Conservation (phyloP, 2,329 filamentous ascomycete species). For the Didymella glomerata region DNA sequence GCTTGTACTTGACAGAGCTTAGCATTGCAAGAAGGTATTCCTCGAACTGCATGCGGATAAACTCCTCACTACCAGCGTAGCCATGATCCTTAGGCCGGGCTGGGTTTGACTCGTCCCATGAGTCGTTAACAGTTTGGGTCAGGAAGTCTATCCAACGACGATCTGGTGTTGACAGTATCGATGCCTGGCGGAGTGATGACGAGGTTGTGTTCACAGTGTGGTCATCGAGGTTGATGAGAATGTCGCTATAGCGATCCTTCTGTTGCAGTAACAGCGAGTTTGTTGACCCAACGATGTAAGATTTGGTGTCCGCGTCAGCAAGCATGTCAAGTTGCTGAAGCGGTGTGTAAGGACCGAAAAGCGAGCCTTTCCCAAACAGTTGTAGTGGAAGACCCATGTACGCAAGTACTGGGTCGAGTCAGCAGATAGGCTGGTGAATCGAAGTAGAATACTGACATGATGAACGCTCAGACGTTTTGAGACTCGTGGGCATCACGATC, state of each 20-base stretch:
- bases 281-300: conserved; percentile 95
- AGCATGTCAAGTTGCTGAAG: conserved; percentile 94
- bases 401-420: conserved; percentile 68
- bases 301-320: conserved; percentile 93
- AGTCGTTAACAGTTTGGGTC: conserved; percentile 91
- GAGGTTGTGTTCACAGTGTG: conserved; percentile 85
- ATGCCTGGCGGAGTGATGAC: conserved; percentile 75
- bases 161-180: conserved; percentile 84
- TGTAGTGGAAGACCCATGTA: conserved; percentile 97
- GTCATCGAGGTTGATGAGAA: conserved; percentile 95
- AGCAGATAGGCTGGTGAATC: conserved; percentile 2
- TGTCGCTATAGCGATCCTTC: conserved; percentile 93
- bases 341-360: conserved; percentile 96
- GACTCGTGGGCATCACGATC: conserved; percentile 78
- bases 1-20: conserved; percentile 86
- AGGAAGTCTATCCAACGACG: conserved; percentile 96
- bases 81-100: conserved; percentile 91
- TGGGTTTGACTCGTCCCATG: conserved; percentile 93
- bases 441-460: conserved; percentile 63
- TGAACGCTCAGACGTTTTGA: conserved; percentile 89
- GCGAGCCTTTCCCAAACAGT: conserved; percentile 93
- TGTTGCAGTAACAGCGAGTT: conserved; percentile 94
- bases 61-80: conserved; percentile 95
- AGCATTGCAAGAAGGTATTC: conserved; percentile 92
- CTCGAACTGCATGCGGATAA: conserved; percentile 96